These are phyloP conservation scores for Rhipidocladum racemiflorum DNA, from an alignment of 176 grass and related monocot genomes.

Conservation along the genomic window DNA sequence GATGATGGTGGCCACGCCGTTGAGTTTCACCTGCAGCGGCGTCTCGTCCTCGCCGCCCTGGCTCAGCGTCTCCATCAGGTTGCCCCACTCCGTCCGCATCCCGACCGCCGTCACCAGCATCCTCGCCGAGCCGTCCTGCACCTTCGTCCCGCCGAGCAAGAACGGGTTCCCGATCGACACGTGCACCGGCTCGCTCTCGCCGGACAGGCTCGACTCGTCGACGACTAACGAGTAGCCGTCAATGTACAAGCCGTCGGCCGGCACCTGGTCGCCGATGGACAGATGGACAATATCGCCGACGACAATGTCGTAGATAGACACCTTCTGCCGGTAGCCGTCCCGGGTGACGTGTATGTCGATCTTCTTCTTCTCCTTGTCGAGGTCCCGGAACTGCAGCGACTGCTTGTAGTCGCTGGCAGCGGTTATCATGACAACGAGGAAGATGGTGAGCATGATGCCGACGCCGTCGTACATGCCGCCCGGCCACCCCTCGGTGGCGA, in stretches of 20 bases:
- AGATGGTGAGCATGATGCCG: constrained; percentile 79
- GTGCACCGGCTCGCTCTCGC: constrained; percentile 84
- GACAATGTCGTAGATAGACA: constrained; percentile 87
- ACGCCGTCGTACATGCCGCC: constrained; percentile 78
- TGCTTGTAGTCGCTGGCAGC: constrained; percentile 91
- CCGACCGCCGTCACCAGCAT: constrained; percentile 92
- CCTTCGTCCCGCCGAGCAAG: constrained; percentile 90
- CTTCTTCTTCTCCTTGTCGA: constrained; percentile 98
- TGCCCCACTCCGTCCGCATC: constrained; percentile 96
- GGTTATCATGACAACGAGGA: constrained; percentile 75
- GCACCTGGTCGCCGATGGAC: constrained; percentile 87
- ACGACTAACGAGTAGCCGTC: constrained; percentile 79
- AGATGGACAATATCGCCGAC: constrained; percentile 86
- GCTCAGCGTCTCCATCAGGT: constrained; percentile 92
- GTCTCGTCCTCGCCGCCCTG: constrained; percentile 92
- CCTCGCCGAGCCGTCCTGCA: constrained; percentile 83
- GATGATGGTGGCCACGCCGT: constrained; percentile 96
- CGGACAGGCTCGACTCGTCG: constrained; percentile 86
- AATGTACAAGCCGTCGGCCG: constrained; percentile 74
- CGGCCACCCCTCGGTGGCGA: constrained; percentile 81
- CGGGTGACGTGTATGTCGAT: constrained; percentile 82
- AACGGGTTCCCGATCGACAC: constrained; percentile 57
- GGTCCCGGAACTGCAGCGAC: constrained; percentile 91
- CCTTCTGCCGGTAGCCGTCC: constrained; percentile 83
- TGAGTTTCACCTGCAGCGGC: constrained; percentile 94